phyloP scores from a whole-genome alignment of 371 early-diverging fungal species.

The Thermomucor indicae-seudaticae region DNA sequence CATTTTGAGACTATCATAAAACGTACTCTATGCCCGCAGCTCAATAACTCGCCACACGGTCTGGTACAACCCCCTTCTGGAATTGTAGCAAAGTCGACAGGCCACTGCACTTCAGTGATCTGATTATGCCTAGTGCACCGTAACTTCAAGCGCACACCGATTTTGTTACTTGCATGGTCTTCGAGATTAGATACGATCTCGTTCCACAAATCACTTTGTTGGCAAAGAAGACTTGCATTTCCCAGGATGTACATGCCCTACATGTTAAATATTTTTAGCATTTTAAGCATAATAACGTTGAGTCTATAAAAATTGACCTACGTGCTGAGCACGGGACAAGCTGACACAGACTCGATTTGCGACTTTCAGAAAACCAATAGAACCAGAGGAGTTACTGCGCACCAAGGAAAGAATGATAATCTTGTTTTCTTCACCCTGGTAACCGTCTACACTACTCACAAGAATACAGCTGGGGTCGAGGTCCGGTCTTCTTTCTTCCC shows the following conservation, averaged over 20 bases:
- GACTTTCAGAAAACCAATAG: conserved; percentile 76
- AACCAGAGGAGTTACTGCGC: conserved; percentile 49
- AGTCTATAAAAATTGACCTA: conserved; percentile 9
- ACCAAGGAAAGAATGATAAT: conserved; percentile 72
- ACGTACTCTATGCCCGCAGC: conserved; percentile 49
- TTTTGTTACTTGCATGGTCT: conserved; percentile 17
- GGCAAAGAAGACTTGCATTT: conserved; percentile 49
- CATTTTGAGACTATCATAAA: neutral
- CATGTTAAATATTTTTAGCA: neutral
- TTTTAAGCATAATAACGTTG: neutral
- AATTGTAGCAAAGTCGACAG: conserved; percentile 46
- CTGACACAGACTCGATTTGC: conserved; percentile 76
- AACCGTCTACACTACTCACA: conserved; percentile 76
- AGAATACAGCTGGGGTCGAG: conserved; percentile 32
- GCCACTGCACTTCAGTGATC: conserved; percentile 41
- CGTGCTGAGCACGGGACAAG: conserved; percentile 66
- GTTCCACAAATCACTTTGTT: conserved; percentile 58
- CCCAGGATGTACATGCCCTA: conserved; percentile 76
- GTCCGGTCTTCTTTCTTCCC: conserved; percentile 22
- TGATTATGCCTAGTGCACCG: conserved; percentile 39
- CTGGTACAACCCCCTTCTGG: conserved; percentile 48
- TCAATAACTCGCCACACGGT: conserved; percentile 32
- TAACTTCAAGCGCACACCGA: conserved; percentile 41
- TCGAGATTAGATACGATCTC: conserved; percentile 40
- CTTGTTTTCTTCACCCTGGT: conserved; percentile 76